Evolutionary conservation across 2,329 filamentous ascomycete species (phyloP), one percentile per base, ranked within the genome.

Genomic region (Onygena corvina): DNA sequence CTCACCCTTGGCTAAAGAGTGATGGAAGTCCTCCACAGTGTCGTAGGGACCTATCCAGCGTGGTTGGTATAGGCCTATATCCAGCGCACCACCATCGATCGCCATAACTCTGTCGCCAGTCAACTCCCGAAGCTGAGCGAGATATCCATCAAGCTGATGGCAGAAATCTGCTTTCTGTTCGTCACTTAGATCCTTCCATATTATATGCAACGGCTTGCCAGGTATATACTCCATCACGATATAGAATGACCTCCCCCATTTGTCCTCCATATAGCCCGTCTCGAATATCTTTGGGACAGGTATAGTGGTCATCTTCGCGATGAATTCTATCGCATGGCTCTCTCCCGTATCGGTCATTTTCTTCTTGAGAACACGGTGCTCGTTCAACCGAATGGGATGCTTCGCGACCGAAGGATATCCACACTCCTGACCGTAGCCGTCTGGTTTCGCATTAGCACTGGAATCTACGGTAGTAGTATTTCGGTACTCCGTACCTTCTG

Each of bases 11-110:
- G 34, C 21, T 47, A 50, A 33, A 14, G 36, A 16, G 12, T 50
- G 46, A n/a, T 34, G 31, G 29, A 52, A 50, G n/a, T 48, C 42
- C 7, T 48, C 47, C 18, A 50, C 51, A n/a, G n/a, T 44, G n/a
- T 50, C 16, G 42, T 50, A 52, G 5, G 51, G 48, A 1, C 51
- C 48, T 6, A 35, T 30, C 23, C 23, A 48, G 18, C 23, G 42
- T n/a, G 7, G 9, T 20, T 36, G n/a, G 14, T 14, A 36, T 11
- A 36, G 34, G 18, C 18, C 18, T n/a, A 20, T n/a, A 6, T 5
- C 2, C 6, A 49, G 5, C 3, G 23, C 14, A 30, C 16, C 47
- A 12, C 27, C 36, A 36, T 53, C 48, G 4, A 31, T 23, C 3
- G 12, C 21, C 29, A 50, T 38, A 25, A 53, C 49, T 7, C 31